A percentile compares a stretch with the other conserved stretches of the same genome.
These are phyloP conservation scores for Ceraceosorus guamensis DNA, from an alignment of 1,284 basidiomycete genomes.

Conservation along the genomic window DNA sequence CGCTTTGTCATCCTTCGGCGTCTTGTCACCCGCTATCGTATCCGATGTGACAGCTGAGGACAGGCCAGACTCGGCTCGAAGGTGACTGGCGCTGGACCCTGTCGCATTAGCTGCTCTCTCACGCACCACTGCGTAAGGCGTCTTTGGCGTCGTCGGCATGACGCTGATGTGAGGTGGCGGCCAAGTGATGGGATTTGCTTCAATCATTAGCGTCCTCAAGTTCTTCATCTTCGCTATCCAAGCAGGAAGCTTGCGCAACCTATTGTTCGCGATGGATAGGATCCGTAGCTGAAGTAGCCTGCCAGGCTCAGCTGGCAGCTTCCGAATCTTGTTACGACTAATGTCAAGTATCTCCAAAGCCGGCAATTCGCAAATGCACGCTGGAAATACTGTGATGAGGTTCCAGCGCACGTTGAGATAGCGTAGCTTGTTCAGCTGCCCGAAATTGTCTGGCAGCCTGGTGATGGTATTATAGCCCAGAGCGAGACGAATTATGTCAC, in stretches of 20 bases:
- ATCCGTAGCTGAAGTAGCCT: constrained; percentile 72
- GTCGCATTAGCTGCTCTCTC: no score
- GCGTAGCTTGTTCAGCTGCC: constrained; percentile 66
- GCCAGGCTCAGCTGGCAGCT: constrained; percentile 72
- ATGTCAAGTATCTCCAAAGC: constrained; percentile 90
- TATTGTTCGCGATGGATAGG: constrained; percentile 79
- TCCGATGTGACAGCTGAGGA: no score
- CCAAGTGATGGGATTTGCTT: constrained; percentile 80
- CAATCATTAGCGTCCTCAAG: constrained; percentile 75
- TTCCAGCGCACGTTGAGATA: constrained; percentile 93
- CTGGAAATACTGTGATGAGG: constrained; percentile 66
- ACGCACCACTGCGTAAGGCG: no score
- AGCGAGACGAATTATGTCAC: constrained; percentile 60
- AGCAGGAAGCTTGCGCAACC: constrained; percentile 66
- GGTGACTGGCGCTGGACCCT: no score
- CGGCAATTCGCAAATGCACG: constrained; percentile 55
- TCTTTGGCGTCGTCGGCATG: constrained; percentile 23
- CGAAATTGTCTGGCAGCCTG: constrained; percentile 72
- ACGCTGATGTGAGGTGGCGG: constrained; percentile 53
- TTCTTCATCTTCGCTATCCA: constrained; percentile 69
- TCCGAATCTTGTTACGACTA: constrained; percentile 80
- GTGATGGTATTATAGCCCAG: constrained; percentile 76
- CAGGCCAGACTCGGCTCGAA: no score
- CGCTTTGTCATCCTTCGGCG: constrained; percentile 52
- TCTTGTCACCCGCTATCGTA: no score